phyloP scores from a whole-genome alignment of 352 stramenopile species.

The Globisporangium nunn region DNA sequence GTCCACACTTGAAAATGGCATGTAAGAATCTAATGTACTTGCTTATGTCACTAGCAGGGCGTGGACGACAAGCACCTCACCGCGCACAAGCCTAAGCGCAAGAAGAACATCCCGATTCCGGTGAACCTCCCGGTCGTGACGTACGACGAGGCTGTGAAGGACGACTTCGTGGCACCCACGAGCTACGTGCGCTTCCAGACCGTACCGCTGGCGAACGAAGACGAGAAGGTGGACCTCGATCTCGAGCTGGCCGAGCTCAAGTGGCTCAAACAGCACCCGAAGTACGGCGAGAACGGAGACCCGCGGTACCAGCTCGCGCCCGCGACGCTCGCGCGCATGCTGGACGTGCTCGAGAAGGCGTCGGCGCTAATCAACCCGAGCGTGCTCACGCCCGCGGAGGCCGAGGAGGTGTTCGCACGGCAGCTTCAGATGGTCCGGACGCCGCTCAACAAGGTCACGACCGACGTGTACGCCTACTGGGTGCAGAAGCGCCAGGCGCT shows the following conservation, averaged over 20 bases:
- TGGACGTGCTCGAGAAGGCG: constrained; percentile 85
- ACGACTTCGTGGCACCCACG: constrained; percentile 66
- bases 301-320: constrained; percentile 70
- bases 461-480: constrained; percentile 95
- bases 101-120: constrained; percentile 84
- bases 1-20: neutral
- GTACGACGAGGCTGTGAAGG: constrained; percentile 61
- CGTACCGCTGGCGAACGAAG: constrained; percentile 34
- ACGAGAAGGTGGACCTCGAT: constrained; percentile 59
- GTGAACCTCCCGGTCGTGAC: constrained; percentile 59
- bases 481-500: constrained; percentile 89
- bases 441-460: constrained; percentile 59
- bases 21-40: neutral
- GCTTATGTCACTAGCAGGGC: constrained; percentile 22
- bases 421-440: constrained; percentile 59
- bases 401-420: constrained; percentile 68
- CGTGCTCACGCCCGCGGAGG: constrained; percentile 63
- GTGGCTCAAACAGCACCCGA: constrained; percentile 77
- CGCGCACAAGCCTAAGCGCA: constrained; percentile 39
- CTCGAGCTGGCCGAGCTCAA: constrained; percentile 82
- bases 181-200: constrained; percentile 83
- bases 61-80: constrained; percentile 42
- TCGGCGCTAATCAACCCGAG: constrained; percentile 74
- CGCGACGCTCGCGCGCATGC: constrained; percentile 67
- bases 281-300: constrained; percentile 77